A percentile compares a stretch with the other conserved stretches of the same genome.
These are phyloP conservation scores for Podosphaera fusca DNA, from an alignment of 2,329 filamentous ascomycete species.

Conservation along the genomic window DNA sequence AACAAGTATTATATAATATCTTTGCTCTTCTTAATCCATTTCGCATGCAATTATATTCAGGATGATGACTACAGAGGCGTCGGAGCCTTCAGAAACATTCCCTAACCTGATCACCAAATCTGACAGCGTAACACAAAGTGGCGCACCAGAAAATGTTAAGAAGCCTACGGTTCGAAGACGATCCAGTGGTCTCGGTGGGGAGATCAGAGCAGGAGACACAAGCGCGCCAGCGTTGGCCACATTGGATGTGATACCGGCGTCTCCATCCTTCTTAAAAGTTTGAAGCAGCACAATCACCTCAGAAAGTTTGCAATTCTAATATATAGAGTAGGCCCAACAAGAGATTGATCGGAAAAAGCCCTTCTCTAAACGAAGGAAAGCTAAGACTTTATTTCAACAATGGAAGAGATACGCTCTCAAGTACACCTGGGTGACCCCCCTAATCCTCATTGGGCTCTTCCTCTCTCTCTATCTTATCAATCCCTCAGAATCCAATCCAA, in stretches of 20 bases:
- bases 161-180: constrained; percentile 19
- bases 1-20: no score
- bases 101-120: constrained; percentile 8
- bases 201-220: constrained; percentile 26
- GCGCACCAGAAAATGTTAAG: constrained; percentile 5
- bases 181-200: constrained; percentile 25
- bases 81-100: constrained; percentile 3
- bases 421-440: constrained; percentile 41
- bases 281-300: constrained; percentile 1
- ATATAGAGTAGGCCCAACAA: constrained; percentile 9
- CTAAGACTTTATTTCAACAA: constrained; percentile 22
- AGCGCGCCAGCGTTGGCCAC: constrained; percentile 27
- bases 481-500: constrained; percentile 54
- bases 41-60: background rate
- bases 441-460: constrained; percentile 41
- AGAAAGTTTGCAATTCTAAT: background rate
- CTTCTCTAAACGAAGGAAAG: constrained; percentile 16
- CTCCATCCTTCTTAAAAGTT: constrained; percentile 7
- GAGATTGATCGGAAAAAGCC: constrained; percentile 15
- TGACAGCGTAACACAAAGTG: constrained; percentile 10
- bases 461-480: constrained; percentile 48
- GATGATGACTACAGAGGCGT: constrained; percentile 9
- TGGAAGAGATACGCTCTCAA: constrained; percentile 23
- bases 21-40: no score
- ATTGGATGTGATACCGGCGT: constrained; percentile 13